Conservation (phyloP, 2,329 filamentous ascomycete genomes). For the Paraphoma chrysanthemicola region DNA sequence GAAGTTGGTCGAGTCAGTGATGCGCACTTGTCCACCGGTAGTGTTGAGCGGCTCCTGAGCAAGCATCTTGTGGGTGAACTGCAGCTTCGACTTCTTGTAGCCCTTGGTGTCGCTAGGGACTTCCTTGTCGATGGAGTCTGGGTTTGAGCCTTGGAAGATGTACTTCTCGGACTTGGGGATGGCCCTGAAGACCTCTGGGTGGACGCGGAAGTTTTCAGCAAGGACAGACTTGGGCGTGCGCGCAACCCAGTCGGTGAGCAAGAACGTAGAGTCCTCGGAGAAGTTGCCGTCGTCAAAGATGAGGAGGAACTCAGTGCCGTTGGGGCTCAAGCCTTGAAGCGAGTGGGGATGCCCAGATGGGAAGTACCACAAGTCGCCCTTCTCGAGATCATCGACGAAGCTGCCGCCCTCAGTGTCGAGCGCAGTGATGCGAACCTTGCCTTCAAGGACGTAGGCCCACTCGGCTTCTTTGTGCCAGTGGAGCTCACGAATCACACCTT, state of each 20-base stretch:
- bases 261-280: slow-evolving; percentile 72
- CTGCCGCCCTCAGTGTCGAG: slow-evolving; percentile 78
- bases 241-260: slow-evolving; percentile 76
- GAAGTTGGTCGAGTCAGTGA: slow-evolving; percentile 79
- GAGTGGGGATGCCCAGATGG: slow-evolving; percentile 79
- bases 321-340: slow-evolving; percentile 72
- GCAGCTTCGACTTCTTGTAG: slow-evolving; percentile 70
- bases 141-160: slow-evolving; percentile 75
- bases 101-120: slow-evolving; percentile 62
- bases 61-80: slow-evolving; percentile 76
- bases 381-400: slow-evolving; percentile 77
- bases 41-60: slow-evolving; percentile 71
- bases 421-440: slow-evolving; percentile 73
- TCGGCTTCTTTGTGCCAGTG: slow-evolving; percentile 85
- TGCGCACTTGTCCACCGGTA: slow-evolving; percentile 74
- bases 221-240: slow-evolving; percentile 76
- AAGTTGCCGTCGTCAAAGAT: slow-evolving; percentile 68
- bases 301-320: slow-evolving; percentile 70
- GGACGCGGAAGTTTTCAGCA: slow-evolving; percentile 76
- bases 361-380: slow-evolving; percentile 84
- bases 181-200: slow-evolving; percentile 72
- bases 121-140: slow-evolving; percentile 70
- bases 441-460: slow-evolving; percentile 78
- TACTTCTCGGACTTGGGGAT: slow-evolving; percentile 73
- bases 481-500: slow-evolving; percentile 76